Conservation (phyloP, 257 asterid species). For the Nicotiana undulata region DNA sequence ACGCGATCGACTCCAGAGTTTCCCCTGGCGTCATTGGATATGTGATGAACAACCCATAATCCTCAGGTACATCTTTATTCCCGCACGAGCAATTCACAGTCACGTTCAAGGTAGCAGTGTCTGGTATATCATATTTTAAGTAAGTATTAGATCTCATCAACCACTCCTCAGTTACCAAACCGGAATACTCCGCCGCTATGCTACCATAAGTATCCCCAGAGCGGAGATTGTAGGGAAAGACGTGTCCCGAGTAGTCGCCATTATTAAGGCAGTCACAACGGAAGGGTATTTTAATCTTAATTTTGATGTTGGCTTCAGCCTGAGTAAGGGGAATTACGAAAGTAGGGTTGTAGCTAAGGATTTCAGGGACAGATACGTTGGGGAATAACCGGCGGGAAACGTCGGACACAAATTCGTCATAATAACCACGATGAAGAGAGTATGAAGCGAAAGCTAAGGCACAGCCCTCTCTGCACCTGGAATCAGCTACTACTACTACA, state of each 20-base stretch:
- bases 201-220: background rate
- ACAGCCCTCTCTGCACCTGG: background rate
- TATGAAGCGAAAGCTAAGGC: constrained; percentile 2
- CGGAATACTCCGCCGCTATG: background rate
- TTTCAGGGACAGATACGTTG: background rate
- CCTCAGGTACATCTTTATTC: background rate
- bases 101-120: too few species aligned
- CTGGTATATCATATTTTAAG: too few species aligned
- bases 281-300: background rate
- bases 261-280: background rate
- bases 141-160: too few species aligned
- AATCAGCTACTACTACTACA: background rate
- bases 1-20: background rate
- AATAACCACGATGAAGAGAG: background rate
- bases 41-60: background rate
- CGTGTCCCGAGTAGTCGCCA: background rate
- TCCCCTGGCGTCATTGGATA: background rate
- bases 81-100: background rate
- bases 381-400: too few species aligned
- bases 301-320: background rate
- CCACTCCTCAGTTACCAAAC: background rate
- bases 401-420: too few species aligned
- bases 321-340: background rate
- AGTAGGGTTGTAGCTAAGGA: background rate
- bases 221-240: background rate